Evolutionary conservation across 257 asterid genomes (phyloP).

Genomic region (Nicotiana obtusifolia): DNA sequence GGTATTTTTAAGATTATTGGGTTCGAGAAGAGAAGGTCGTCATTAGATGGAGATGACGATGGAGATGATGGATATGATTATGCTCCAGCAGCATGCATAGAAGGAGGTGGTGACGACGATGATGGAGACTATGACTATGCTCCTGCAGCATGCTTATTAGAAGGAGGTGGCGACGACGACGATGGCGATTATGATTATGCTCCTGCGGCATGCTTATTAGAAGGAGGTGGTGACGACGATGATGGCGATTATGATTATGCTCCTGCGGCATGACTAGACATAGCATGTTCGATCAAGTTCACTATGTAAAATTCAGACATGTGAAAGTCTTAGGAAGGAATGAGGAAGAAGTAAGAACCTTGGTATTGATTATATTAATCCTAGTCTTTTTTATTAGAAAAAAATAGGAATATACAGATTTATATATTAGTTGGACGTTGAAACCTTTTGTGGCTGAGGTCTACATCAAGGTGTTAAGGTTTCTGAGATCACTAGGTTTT

Average conservation of each 20-base stretch:
- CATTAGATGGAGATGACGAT: not conserved
- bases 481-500: too few relatives aligned
- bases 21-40: not conserved
- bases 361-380: not conserved
- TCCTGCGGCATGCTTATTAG: not conserved
- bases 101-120: not conserved
- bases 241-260: not conserved
- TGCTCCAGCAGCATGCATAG: not conserved
- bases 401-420: too few relatives aligned
- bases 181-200: constrained; percentile 2
- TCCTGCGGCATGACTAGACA: not conserved
- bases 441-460: too few relatives aligned
- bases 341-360: not conserved
- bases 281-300: too few relatives aligned
- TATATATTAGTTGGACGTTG: too few relatives aligned
- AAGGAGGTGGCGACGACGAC: not conserved
- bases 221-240: not conserved
- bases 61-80: not conserved
- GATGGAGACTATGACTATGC: not conserved
- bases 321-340: not conserved
- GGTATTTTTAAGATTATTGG: not conserved
- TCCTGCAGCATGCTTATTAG: not conserved
- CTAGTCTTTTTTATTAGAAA: too few relatives aligned
- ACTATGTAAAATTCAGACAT: not conserved
- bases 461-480: too few relatives aligned